Conservation (phyloP, 2,329 filamentous ascomycete genomes). For the Macrophomina pseudophaseolina region DNA sequence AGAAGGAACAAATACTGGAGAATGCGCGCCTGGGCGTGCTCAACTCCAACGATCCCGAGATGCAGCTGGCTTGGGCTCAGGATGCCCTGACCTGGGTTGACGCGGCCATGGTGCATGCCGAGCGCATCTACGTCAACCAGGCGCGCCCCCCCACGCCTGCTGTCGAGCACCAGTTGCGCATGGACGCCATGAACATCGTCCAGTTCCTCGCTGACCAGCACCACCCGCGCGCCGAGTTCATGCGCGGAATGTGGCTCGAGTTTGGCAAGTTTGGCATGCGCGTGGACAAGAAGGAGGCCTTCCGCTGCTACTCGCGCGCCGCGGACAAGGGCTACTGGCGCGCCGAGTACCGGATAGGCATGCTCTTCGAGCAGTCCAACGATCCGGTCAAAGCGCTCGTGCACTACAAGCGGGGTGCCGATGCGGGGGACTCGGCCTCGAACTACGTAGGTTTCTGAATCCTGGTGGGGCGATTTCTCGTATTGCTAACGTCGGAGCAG, state of each 20-base stretch:
- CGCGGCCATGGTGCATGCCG: conserved; percentile 76
- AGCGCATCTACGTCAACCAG: conserved; percentile 65
- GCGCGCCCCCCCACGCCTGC: conserved; percentile 78
- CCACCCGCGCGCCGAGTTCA: conserved; percentile 92
- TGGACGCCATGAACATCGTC: conserved; percentile 91
- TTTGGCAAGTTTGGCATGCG: conserved; percentile 95
- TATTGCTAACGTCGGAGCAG: conserved; percentile 30
- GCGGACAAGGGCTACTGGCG: conserved; percentile 83
- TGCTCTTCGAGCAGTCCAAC: conserved; percentile 96
- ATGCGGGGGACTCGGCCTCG: conserved; percentile 83
- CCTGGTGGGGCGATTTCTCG: background rate
- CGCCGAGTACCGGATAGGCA: conserved; percentile 95
- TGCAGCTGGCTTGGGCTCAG: conserved; percentile 96
- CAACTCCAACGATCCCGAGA: conserved; percentile 91
- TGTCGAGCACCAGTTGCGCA: conserved; percentile 83
- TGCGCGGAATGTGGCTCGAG: conserved; percentile 95
- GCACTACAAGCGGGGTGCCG: conserved; percentile 85
- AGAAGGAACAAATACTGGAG: conserved; percentile 89
- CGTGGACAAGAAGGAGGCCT: conserved; percentile 93
- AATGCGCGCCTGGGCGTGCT: conserved; percentile 82
- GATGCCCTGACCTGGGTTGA: conserved; percentile 91
- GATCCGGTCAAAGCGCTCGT: conserved; percentile 88
- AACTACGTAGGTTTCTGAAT: conserved; percentile 54
- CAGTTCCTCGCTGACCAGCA: conserved; percentile 87
- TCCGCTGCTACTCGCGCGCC: conserved; percentile 82